Base-by-base conservation (phyloP, 176 grass and related monocot genomes). In the Areca catechu region DNA sequence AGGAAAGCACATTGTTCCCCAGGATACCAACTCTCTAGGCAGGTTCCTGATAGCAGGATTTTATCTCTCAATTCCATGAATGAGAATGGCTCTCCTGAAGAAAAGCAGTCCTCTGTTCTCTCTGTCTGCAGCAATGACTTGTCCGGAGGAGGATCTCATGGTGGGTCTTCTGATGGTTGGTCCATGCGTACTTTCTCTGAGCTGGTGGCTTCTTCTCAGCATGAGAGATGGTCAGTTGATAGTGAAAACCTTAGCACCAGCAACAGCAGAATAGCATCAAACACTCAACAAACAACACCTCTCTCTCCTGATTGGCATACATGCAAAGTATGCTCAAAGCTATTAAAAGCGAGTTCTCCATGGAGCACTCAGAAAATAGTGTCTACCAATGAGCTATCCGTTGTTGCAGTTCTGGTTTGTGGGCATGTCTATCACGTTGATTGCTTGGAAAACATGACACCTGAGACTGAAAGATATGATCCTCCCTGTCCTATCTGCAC, bases 221-320 rank as follows among this genome's bases (percentile, higher is more conserved):
- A 67, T 77, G 92, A 87, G 61, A 90, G 70, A 61, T 94, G 77
- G 89, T 81, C 66, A 15, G 67, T 85, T 64, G 80, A 88, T n/a
- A 88, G 56, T 66, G 81, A 86, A 37, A 50, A 61, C n/a, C 18
- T 77, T 59, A 77, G 68, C 5, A 67, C 64, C 7, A 48, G 22
- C 56, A 76, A 43, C 65, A 22, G 53, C 16, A 68, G 67, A 7
- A 18, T 53, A 37, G 24, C 65, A 61, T 63, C 58, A 43, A 63
- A 70, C 72, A 20, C 52, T 81, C 53, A 75, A 3, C 64, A 43
- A 3, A 21, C 57, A 9, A 29, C 24, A 16, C 58, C 49, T 15
- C 24, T 61, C 14, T 70, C 74, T 14, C 80, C 80, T 68, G 83
- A 85, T 69, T 77, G 68, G 68, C 76, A 86, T 70, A 69, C 73